Percentiles rank a stretch among this genome's conserved stretches.
phyloP scores from a whole-genome alignment of 2,329 filamentous ascomycete species.

The Macrophomina tecta region DNA sequence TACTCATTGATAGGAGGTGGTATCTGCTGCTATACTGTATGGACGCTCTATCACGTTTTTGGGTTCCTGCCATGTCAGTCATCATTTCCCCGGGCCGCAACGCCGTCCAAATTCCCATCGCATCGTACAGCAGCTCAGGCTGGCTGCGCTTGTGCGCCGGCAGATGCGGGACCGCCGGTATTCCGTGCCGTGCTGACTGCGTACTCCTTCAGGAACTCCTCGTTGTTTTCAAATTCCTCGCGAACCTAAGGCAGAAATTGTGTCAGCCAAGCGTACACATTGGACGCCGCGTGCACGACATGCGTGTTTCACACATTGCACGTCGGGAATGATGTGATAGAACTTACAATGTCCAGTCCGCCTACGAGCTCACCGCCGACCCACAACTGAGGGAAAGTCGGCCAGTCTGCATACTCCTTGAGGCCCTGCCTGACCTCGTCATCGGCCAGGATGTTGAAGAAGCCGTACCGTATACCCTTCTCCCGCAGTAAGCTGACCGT shows the following conservation, averaged over 20 bases:
- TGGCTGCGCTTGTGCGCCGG: constrained; percentile 34
- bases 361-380: constrained; percentile 88
- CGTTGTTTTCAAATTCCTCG: constrained; percentile 85
- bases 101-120: background rate
- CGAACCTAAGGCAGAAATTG: constrained; percentile 69
- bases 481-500: constrained; percentile 86
- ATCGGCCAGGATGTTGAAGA: constrained; percentile 98
- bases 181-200: constrained; percentile 48
- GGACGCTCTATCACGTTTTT: constrained; percentile 9
- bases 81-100: constrained; percentile 11
- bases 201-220: constrained; percentile 81
- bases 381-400: constrained; percentile 95
- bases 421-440: constrained; percentile 95
- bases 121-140: constrained; percentile 24
- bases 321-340: constrained; percentile 1
- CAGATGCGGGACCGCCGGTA: constrained; percentile 30
- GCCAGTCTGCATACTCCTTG: constrained; percentile 98
- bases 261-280: constrained; percentile 34
- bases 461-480: constrained; percentile 92
- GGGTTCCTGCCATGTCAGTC: constrained; percentile 16
- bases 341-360: constrained; percentile 22
- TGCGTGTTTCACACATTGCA: background rate
- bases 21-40: constrained; percentile 11
- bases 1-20: constrained; percentile 9
- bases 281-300: background rate